Base-by-base conservation (phyloP, 306 rosid species). In the Quercus agrifolia region DNA sequence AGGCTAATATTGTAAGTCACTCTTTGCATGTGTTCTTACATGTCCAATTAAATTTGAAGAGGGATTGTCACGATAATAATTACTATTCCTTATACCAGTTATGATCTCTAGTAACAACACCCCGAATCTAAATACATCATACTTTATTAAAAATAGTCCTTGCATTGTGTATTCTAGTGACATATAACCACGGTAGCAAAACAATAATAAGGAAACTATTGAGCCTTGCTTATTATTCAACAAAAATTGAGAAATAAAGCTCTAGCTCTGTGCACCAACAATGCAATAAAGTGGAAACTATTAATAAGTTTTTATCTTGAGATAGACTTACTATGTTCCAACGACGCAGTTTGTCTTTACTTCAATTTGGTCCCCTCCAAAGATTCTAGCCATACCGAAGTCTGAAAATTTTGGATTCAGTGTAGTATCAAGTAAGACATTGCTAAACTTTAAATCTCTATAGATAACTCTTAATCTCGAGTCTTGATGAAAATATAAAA, bases 311-410 rank as follows among this genome's bases (percentile, higher is more conserved):
- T 8, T 46, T 46, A 2, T 46, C 14, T 46, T 8, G 52, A 9
- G 41, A 35, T 0, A 56, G 0, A 61, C 93, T 88, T 89, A 89
- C 92, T 87, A 91, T 31, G 91, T 91, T 56, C 93, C 92, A 57
- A 91, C 86, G 2, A 89, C 84, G 5, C 87, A 81, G 6, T 83
- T 84, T 46, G 94, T 92, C 23, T 82, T 79, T 74, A 88, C 90
- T 88, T 85, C 88, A 59, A 82, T 81, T 77, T 90, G 91, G 55
- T 90, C 79, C 6, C 79, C 82, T 46, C 90, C 87, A 61, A 92
- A 85, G 71, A 92, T 90, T 81, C 86, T 88, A 74, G 94, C 91
- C 89, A 88, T 85, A 6, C 93, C 90, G 69, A 90, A 92, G 77
- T 90, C 85, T 41, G 89, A 83, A 69, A 90, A 87, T 75, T 90